phyloP scores from a whole-genome alignment of 2,329 filamentous ascomycete species.

The Pseudogymnoascus sp. region DNA sequence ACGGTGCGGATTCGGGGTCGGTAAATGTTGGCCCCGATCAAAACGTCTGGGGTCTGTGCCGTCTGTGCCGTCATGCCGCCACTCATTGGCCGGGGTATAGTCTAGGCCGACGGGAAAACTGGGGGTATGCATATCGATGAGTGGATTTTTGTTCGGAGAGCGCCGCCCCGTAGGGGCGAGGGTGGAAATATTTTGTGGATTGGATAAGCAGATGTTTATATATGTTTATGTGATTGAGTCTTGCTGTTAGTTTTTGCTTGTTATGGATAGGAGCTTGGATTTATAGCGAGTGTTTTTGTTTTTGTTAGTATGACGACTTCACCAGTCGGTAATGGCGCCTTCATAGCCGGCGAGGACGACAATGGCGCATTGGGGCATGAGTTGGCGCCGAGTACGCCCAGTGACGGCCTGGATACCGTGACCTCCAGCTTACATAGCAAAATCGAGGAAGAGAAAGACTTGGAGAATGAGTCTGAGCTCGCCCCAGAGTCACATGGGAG shows the following conservation, averaged over 20 bases:
- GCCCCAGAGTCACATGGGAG: neutral
- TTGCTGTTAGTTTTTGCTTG: neutral
- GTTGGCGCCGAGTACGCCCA: neutral
- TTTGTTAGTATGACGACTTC: neutral
- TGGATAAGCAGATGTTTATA: neutral
- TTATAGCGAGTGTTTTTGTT: neutral
- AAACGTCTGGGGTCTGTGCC: neutral
- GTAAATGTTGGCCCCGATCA: neutral
- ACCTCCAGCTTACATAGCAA: neutral
- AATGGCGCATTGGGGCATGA: neutral
- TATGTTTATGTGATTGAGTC: neutral
- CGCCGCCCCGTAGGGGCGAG: neutral
- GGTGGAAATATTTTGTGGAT: neutral
- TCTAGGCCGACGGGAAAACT: neutral
- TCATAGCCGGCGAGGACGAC: neutral
- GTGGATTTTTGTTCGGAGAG: neutral
- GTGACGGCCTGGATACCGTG: neutral
- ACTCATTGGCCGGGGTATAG: slow-evolving; percentile 2
- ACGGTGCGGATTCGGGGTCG: neutral
- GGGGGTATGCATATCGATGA: neutral
- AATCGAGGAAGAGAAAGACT: neutral
- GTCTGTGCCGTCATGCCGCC: slow-evolving; percentile 2
- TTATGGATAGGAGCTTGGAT: neutral
- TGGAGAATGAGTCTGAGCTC: neutral
- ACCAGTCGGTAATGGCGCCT: neutral